phyloP scores from a whole-genome alignment of 2,329 filamentous ascomycete genomes.

The Fusarium verrucosum region DNA sequence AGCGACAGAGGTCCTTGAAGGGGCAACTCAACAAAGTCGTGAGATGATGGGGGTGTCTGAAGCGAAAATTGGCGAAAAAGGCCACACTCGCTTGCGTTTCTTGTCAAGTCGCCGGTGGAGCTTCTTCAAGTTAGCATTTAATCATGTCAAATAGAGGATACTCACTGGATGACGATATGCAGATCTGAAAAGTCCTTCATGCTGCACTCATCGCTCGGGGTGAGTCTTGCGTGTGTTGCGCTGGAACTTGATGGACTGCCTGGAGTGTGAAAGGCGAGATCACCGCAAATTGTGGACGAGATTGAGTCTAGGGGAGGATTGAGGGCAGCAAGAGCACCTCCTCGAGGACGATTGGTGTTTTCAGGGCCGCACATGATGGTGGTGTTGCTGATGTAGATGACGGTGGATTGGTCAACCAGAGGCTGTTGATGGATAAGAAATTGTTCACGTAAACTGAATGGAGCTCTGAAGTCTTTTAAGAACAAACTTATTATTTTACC shows the following conservation, averaged over 20 bases:
- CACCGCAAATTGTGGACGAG: slow-evolving; percentile 42
- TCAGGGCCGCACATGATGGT: slow-evolving; percentile 62
- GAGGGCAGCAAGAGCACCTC: slow-evolving; percentile 59
- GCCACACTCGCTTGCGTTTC: slow-evolving; percentile 53
- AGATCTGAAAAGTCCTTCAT: slow-evolving; percentile 39
- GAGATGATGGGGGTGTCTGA: slow-evolving; percentile 15
- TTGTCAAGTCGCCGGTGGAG: slow-evolving; percentile 56
- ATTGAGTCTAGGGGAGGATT: slow-evolving; percentile 41
- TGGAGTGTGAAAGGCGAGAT: slow-evolving; percentile 57
- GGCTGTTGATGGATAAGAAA: neutral
- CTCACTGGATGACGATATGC: slow-evolving; percentile 58
- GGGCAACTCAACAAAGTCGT: slow-evolving; percentile 47
- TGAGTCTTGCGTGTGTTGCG: slow-evolving; percentile 57
- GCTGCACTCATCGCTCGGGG: slow-evolving; percentile 41
- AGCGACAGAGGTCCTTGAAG: slow-evolving; percentile 54
- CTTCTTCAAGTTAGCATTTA: slow-evolving; percentile 37
- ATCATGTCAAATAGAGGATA: neutral
- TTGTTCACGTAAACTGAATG: neutral
- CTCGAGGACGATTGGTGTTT: slow-evolving; percentile 52
- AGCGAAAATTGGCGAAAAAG: slow-evolving; percentile 53
- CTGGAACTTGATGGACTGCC: slow-evolving; percentile 49
- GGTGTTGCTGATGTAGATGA: neutral
- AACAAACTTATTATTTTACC: neutral
- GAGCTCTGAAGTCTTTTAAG: neutral
- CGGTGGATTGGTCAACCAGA: neutral